Conservation (phyloP, 371 early-diverging fungal genomes). For the Saksenaea oblongispora region DNA sequence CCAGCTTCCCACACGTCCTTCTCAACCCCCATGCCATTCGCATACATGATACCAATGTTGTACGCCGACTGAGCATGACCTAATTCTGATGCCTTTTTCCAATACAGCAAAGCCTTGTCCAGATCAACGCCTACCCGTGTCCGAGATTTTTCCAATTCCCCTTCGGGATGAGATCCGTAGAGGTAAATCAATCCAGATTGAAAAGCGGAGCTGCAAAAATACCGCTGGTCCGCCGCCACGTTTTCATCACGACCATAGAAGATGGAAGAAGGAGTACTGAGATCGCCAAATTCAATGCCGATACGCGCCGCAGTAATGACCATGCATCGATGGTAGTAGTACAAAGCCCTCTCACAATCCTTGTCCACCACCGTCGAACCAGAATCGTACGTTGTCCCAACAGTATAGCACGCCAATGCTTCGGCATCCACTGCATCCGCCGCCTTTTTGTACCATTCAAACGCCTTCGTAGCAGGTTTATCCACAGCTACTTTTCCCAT, state of each 20-base stretch:
- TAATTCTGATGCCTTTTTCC: constrained; percentile 9
- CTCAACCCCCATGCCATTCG: constrained; percentile 14
- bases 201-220: constrained; percentile 16
- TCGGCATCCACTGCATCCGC: constrained; percentile 25
- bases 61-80: constrained; percentile 18
- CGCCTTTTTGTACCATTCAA: constrained; percentile 47
- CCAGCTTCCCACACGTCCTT: constrained; percentile 15
- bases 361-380: constrained; percentile 8
- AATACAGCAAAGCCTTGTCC: constrained; percentile 6
- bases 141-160: constrained; percentile 8
- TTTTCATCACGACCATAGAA: constrained; percentile 1
- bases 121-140: constrained; percentile 8
- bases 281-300: constrained; percentile 7
- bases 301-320: constrained; percentile 9
- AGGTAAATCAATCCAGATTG: constrained; percentile 14
- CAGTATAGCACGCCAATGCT: constrained; percentile 11
- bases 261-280: not conserved
- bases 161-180: constrained; percentile 4
- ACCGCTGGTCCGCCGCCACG: constrained; percentile 4
- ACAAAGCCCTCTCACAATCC: constrained; percentile 7
- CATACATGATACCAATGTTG: constrained; percentile 18
- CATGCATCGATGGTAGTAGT: constrained; percentile 14
- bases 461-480: constrained; percentile 41
- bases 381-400: constrained; percentile 13
- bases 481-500: constrained; percentile 17